A percentile compares a stretch with the other conserved stretches of the same genome.
Conservation (phyloP, 176 grass and related monocot species). For the sorghum (Sorghum bicolor) region Sorghum_bicolor_NCBIv3 NC_012877.2:1504001-1504500, state of each 20-base stretch:
- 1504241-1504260: neutral
- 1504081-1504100: neutral
- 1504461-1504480: constrained; percentile 5
- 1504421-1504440: constrained; percentile 69
- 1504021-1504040: neutral
- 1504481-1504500: constrained; percentile 24
- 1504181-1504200: neutral
- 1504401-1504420: constrained; percentile 90
- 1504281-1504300: neutral
- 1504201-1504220: neutral
- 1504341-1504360: constrained; percentile 77
- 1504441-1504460: constrained; percentile 58
- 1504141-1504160: neutral
- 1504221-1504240: neutral
- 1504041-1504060: neutral
- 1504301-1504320: neutral
- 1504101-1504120: neutral
- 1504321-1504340: neutral
- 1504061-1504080: neutral
- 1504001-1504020: neutral
- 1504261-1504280: neutral
- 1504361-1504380: constrained; percentile 77
- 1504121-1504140: neutral
- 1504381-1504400: constrained; percentile 89
- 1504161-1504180: neutral